Evolutionary conservation across 345 rosid genomes (phyloP), one percentile per base, ranked within the genome.

Genomic region (Nephelium lappaceum): DNA sequence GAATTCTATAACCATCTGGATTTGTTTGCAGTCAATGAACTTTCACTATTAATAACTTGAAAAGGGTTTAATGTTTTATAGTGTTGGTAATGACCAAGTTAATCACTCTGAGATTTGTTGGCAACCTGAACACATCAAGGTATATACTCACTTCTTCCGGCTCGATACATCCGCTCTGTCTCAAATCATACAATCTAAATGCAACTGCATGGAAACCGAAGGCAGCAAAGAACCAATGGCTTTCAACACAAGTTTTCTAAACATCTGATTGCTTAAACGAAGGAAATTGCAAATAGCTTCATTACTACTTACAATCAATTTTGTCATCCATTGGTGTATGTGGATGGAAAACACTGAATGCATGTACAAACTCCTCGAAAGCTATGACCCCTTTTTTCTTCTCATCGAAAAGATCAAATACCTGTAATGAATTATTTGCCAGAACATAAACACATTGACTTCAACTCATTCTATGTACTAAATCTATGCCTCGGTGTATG

Each of bases 131-230:
- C 25, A 71, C 31, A 39, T 19, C 49, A 49, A 47, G 24, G 61
- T 57, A 19, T 19, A 21, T 53, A 82, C 88, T 83, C 79, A 86
- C 88, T 71, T 83, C 75, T 74, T 81, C 84, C 69, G 78, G 83
- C 77, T 81, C 86, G 69, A 86, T 86, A 66, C 23, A 83, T 47
- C 86, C 88, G 0, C 73, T 77, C 65, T 83, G 82, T 77, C 81
- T 79, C 80, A 83, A 78, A 83, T 86, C 85, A 80, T 83, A 81
- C 42, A 86, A 73, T 81, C 83, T 79, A 72, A 86, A 83, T 39
- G 88, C 80, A 62, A 83, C 88, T 83, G 88, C 82, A 83, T 27
- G 45, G 31, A 79, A 71, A 45, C 69, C 65, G 51, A 27, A 68
- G 12, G 31, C 55, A 43, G 49, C 8, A 60, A 64, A 57, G 18